phyloP scores from a whole-genome alignment of 768 basidiomycete species.

The Xerocomellus chrysenteron region DNA sequence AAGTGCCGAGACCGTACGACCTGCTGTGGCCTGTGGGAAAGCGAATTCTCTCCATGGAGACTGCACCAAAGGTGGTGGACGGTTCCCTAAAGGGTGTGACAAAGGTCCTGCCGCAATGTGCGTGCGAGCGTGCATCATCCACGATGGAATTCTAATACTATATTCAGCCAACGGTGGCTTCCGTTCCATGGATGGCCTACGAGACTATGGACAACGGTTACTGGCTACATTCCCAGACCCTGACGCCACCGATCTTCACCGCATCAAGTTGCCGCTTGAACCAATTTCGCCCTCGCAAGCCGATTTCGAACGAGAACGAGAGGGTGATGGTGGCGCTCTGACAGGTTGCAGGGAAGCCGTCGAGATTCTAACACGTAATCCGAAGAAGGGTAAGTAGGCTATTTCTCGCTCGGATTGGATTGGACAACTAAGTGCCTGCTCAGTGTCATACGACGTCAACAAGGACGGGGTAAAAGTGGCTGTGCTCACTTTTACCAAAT shows the following conservation, averaged over 20 bases:
- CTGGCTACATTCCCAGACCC: constrained; percentile 46
- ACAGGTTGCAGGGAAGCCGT: constrained; percentile 80
- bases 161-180: constrained; percentile 12
- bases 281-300: constrained; percentile 20
- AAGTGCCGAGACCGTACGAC: constrained; percentile 69
- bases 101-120: constrained; percentile 12
- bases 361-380: constrained; percentile 85
- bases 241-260: constrained; percentile 18
- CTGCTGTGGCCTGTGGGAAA: constrained; percentile 73
- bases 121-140: constrained; percentile 3
- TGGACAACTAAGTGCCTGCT: neutral
- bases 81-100: constrained; percentile 12
- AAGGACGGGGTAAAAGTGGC: constrained; percentile 92
- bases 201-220: constrained; percentile 51
- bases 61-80: constrained; percentile 25
- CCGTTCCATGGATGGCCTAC: constrained; percentile 46
- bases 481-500: constrained; percentile 87
- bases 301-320: constrained; percentile 32
- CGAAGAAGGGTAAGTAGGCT: constrained; percentile 71
- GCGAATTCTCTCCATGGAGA: constrained; percentile 33
- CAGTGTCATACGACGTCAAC: constrained; percentile 93
- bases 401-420: neutral
- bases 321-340: constrained; percentile 44
- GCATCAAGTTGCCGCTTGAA: constrained; percentile 29
- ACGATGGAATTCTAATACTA: neutral